Conservation (phyloP, 352 stramenopile species). For the Thalassiosira oceanica region DNA sequence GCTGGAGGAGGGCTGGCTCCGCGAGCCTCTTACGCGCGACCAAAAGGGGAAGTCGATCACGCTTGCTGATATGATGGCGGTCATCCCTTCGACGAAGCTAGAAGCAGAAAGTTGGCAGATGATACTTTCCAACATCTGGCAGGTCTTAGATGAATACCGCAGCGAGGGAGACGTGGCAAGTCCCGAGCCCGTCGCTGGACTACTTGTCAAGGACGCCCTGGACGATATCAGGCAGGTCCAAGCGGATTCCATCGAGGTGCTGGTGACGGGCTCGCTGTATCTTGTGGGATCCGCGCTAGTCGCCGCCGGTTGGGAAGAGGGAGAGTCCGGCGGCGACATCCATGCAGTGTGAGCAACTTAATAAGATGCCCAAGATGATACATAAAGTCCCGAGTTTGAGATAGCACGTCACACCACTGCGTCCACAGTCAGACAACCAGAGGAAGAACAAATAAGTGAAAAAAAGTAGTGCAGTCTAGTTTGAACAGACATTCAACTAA, state of each 20-base stretch:
- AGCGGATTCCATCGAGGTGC: slow-evolving; percentile 38
- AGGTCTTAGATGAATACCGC: slow-evolving; percentile 28
- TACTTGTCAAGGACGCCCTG: too few species aligned
- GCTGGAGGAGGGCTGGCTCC: slow-evolving; percentile 49
- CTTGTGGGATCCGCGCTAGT: slow-evolving; percentile 70
- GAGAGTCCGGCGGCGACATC: slow-evolving; percentile 21
- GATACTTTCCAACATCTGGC: slow-evolving; percentile 64
- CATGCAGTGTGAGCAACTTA: too few species aligned
- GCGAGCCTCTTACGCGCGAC: slow-evolving; percentile 1
- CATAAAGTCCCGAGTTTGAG: too few species aligned
- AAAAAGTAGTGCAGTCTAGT: too few species aligned
- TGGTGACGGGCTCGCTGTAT: slow-evolving; percentile 75
- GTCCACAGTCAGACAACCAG: too few species aligned
- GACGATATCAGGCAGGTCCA: slow-evolving; percentile 16
- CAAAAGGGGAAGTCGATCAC: slow-evolving; percentile 5
- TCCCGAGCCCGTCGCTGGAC: too few species aligned
- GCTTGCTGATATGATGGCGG: not conserved
- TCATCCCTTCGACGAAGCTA: slow-evolving; percentile 1
- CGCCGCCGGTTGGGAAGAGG: slow-evolving; percentile 64
- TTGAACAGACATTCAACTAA: too few species aligned
- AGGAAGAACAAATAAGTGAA: too few species aligned
- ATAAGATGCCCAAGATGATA: too few species aligned
- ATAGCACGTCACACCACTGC: too few species aligned
- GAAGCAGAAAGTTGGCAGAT: slow-evolving; percentile 63
- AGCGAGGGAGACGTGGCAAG: too few species aligned